Percentiles rank a stretch among this genome's conserved stretches.
Conservation (phyloP, 768 basidiomycete species). For the Tubosaeta sp. region DNA sequence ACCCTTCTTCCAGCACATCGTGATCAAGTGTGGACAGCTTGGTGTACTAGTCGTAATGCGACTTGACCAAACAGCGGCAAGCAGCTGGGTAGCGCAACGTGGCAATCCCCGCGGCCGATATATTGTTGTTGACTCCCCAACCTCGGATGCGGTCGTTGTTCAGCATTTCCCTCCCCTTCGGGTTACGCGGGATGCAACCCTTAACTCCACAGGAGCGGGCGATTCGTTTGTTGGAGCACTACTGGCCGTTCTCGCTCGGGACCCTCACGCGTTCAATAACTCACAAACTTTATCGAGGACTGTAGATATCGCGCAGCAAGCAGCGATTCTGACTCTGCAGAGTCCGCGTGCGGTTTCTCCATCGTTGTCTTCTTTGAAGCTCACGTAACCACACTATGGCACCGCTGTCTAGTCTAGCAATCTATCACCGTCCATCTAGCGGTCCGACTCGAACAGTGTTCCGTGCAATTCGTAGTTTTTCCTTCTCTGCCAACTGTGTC, state of each 20-base stretch:
- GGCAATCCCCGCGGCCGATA: slow-evolving; percentile 45
- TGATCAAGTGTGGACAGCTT: slow-evolving; percentile 78
- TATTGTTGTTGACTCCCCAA: slow-evolving; percentile 48
- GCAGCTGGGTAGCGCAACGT: slow-evolving; percentile 47
- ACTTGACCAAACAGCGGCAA: slow-evolving; percentile 37
- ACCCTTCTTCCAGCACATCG: slow-evolving; percentile 77
- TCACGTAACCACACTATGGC: neutral
- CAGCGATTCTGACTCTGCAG: slow-evolving; percentile 57
- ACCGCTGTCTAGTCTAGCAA: neutral
- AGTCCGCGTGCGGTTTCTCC: slow-evolving; percentile 65
- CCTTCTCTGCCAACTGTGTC: slow-evolving; percentile 39
- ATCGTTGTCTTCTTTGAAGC: slow-evolving; percentile 37
- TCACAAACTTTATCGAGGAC: slow-evolving; percentile 40
- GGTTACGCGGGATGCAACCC: slow-evolving; percentile 32
- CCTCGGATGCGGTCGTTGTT: slow-evolving; percentile 50
- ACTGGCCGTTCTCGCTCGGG: slow-evolving; percentile 56
- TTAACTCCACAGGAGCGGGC: slow-evolving; percentile 89
- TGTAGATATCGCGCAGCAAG: slow-evolving; percentile 58
- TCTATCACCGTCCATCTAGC: slow-evolving; percentile 21
- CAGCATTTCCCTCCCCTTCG: slow-evolving; percentile 67
- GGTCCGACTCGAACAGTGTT: slow-evolving; percentile 63
- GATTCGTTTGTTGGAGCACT: slow-evolving; percentile 86
- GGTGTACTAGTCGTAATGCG: slow-evolving; percentile 67
- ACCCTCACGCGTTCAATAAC: slow-evolving; percentile 42
- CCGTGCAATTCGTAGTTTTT: slow-evolving; percentile 46